A percentile compares a stretch with the other conserved stretches of the same genome.
Conservation (phyloP, 495 filamentous ascomycete genomes). For the Glutinoglossum americanum region DNA sequence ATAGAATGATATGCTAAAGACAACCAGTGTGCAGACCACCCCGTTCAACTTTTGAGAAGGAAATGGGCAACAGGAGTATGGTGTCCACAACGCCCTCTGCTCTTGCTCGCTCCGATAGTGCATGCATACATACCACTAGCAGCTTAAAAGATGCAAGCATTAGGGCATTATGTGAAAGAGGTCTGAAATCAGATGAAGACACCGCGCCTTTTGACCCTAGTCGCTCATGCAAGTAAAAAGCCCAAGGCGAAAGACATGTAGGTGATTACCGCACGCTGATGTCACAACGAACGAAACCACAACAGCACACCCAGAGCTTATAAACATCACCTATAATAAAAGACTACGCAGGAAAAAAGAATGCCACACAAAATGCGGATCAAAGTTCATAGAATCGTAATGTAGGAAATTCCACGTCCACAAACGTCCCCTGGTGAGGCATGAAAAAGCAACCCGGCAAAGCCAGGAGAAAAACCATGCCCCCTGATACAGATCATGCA, state of each 20-base stretch:
- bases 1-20: background rate
- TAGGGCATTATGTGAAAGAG: background rate
- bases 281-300: background rate
- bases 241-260: background rate
- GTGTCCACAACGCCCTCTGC: background rate
- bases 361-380: background rate
- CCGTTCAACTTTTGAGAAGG: background rate
- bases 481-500: slow-evolving; percentile 5
- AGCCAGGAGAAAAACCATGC: slow-evolving; percentile 7
- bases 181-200: background rate
- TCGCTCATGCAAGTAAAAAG: background rate
- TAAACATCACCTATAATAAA: background rate
- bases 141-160: background rate
- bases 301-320: background rate
- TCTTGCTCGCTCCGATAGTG: background rate
- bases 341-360: background rate
- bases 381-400: background rate
- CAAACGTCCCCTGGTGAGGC: slow-evolving; percentile 6
- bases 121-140: background rate
- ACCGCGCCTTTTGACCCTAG: background rate
- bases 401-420: background rate
- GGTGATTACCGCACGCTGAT: background rate
- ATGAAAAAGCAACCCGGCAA: slow-evolving; percentile 7
- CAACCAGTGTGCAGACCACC: background rate
- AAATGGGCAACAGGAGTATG: background rate